Percentiles rank a stretch among this genome's conserved stretches.
Evolutionary conservation across 352 stramenopile species (phyloP).

Genomic region (Phytophthora citricola): DNA sequence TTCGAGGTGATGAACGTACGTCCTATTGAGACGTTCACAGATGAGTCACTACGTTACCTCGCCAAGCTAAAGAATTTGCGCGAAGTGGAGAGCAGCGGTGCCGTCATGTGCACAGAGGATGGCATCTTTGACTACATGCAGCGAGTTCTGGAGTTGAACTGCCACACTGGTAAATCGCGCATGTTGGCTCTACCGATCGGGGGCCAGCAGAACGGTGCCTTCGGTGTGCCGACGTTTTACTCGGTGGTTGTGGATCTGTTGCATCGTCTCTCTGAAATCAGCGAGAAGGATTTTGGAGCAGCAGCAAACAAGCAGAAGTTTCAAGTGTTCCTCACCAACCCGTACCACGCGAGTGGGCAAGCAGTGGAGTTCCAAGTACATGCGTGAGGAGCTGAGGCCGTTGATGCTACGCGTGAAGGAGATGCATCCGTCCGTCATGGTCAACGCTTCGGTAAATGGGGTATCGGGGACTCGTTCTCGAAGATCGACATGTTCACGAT

Average conservation of each 20-base stretch:
- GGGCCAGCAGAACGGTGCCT: conserved; percentile 12
- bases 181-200: conserved; percentile 33
- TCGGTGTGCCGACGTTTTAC: conserved; percentile 19
- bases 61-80: not conserved
- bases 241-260: conserved; percentile 12
- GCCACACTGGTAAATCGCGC: conserved; percentile 14
- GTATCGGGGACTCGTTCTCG: not conserved
- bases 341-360: not conserved
- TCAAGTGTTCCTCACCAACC: not conserved
- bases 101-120: not conserved
- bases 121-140: conserved; percentile 11
- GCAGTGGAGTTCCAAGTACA: conserved; percentile 1
- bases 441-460: not conserved
- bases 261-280: not conserved
- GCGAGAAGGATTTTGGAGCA: conserved; percentile 20
- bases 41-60: not conserved
- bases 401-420: not conserved
- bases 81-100: not conserved
- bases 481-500: not conserved
- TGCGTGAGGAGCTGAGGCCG: not conserved
- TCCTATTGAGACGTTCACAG: not conserved
- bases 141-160: conserved; percentile 9
- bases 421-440: not conserved
- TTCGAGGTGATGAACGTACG: not conserved
- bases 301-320: conserved; percentile 1